Base-by-base conservation (phyloP, 306 rosid genomes). In the Pyrus betulifolia region DNA sequence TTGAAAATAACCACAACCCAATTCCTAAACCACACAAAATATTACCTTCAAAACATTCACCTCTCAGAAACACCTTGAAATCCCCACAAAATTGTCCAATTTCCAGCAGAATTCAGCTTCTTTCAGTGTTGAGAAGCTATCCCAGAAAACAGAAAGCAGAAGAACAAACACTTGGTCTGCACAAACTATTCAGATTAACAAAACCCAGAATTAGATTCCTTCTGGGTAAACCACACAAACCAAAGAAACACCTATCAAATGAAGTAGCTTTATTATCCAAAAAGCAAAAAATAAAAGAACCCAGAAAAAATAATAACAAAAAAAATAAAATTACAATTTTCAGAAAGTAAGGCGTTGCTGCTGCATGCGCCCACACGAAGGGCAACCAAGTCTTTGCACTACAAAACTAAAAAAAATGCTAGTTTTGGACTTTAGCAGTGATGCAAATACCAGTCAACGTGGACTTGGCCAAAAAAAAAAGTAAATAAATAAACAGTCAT, bases 91-190 rank as follows among this genome's bases (percentile, higher is more conserved):
- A 21, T 46, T 44, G 67, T 61, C 57, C 46, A 74, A 74, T 33
- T 22, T 75, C 74, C 49, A 71, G 63, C 81, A 80, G 40, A 70
- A 61, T 49, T 75, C 61, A 71, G 71, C 81, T 51, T 76, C 69
- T 74, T 61, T 23, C 7, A 38, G 65, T 11, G 52, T 4, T 27
- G 62, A 69, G 70, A 61, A 69, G 70, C 79, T 49, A 33, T 65
- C 33, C 61, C 74, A 45, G 72, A 40, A 14, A 54, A 28, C 23
- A 73, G 63, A 42, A 55, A 57, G 27, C 28, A 33, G 27, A 25
- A 22, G 38, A 35, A 55, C 38, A 18, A 33, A 49, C 79, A 11
- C 65, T 68, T 46, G 44, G 14, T 67, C 52, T 69, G 54, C 42
- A 55, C 55, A 30, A 68, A 40, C 73, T 71, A 72, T 63, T 51